Conservation (phyloP, 2,329 filamentous ascomycete genomes). For the Volutella citrinella region DNA sequence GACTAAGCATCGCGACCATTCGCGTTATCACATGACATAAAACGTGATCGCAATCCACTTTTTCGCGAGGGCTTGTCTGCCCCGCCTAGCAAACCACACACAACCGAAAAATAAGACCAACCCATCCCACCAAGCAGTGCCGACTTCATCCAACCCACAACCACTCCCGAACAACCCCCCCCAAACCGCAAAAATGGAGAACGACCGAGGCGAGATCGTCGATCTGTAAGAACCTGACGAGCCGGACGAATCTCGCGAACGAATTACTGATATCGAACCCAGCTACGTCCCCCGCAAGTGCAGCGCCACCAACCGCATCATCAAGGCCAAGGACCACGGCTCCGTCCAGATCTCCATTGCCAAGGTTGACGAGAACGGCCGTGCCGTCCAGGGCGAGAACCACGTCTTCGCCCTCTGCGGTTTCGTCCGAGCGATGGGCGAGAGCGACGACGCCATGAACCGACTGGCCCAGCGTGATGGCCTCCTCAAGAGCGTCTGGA, state of each 20-base stretch:
- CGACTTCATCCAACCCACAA: constrained; percentile 28
- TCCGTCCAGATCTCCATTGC: constrained; percentile 95
- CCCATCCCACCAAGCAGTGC: constrained; percentile 30
- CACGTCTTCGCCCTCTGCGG: constrained; percentile 96
- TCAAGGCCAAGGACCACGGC: constrained; percentile 99
- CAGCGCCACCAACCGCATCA: constrained; percentile 98
- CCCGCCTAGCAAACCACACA: constrained; percentile 30
- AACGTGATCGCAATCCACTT: too few species aligned
- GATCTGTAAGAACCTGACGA: constrained; percentile 72
- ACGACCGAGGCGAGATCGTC: constrained; percentile 99
- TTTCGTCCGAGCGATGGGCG: constrained; percentile 96
- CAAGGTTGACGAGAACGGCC: constrained; percentile 99
- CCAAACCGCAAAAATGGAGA: constrained; percentile 80
- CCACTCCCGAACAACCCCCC: constrained; percentile 26
- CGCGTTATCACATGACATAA: constrained; percentile 33
- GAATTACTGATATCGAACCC: constrained; percentile 29
- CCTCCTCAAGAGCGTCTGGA: constrained; percentile 96
- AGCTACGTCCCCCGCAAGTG: constrained; percentile 99
- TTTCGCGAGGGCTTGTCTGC: too few species aligned
- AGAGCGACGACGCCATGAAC: constrained; percentile 97
- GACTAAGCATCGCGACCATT: constrained; percentile 22
- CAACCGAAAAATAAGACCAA: constrained; percentile 30
- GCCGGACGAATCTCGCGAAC: constrained; percentile 5
- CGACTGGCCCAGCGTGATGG: constrained; percentile 93
- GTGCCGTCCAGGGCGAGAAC: constrained; percentile 90